These are phyloP conservation scores for Mycena alexandri DNA, from an alignment of 768 basidiomycete genomes.

Conservation along the genomic window DNA sequence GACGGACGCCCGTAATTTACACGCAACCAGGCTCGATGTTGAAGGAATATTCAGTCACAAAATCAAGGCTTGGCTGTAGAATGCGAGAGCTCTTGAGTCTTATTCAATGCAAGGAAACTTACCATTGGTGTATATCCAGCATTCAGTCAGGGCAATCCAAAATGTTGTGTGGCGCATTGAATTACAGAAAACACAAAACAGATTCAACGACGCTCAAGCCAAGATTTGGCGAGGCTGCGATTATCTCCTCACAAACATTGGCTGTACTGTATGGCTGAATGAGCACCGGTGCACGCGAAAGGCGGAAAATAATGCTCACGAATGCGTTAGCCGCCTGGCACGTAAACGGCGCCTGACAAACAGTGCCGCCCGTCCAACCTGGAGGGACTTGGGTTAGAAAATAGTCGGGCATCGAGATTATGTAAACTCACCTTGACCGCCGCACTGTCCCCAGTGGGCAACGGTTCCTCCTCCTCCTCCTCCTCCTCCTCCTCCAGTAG, in stretches of 20 bases:
- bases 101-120: too few relatives aligned
- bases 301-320: slow-evolving; percentile 24
- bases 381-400: neutral
- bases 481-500: too few relatives aligned
- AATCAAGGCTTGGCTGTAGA: too few relatives aligned
- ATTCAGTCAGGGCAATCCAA: too few relatives aligned
- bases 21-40: too few relatives aligned
- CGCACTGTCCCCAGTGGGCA: slow-evolving; percentile 1
- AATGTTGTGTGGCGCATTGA: too few relatives aligned
- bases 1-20: too few relatives aligned
- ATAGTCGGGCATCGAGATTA: neutral
- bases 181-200: neutral
- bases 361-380: slow-evolving; percentile 10
- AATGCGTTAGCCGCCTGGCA: slow-evolving; percentile 25
- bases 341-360: slow-evolving; percentile 21
- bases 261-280: neutral
- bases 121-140: too few relatives aligned
- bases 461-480: neutral
- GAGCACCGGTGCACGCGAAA: neutral
- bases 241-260: neutral
- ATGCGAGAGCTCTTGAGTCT: too few relatives aligned
- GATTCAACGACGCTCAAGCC: neutral
- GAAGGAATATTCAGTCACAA: too few relatives aligned
- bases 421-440: neutral
- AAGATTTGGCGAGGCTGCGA: too few relatives aligned